These are phyloP conservation scores for Microbotryum scabiosae DNA, from an alignment of 1,284 basidiomycete species.

Conservation along the genomic window DNA sequence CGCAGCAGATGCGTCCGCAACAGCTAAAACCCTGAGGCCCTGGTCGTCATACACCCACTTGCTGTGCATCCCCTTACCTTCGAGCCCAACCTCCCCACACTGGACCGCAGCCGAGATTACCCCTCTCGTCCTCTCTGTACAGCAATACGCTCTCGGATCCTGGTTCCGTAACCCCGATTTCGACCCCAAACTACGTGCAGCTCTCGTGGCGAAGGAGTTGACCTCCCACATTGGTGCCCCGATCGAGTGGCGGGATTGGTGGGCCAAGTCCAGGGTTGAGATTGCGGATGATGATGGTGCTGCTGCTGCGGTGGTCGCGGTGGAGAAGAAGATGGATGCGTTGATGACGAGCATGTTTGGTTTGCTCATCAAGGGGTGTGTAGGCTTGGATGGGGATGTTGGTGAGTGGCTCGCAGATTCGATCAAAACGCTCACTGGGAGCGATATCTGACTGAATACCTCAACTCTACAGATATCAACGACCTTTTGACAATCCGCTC, in stretches of 20 bases:
- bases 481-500: constrained; percentile 10
- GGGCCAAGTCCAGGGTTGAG: background rate
- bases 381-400: background rate
- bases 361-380: constrained; percentile 16
- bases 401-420: background rate
- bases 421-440: too few species aligned
- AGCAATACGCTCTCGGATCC: constrained; percentile 21
- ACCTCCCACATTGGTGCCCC: background rate
- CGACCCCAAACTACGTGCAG: too few species aligned
- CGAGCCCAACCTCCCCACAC: background rate
- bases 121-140: constrained; percentile 20
- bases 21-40: too few species aligned
- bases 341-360: constrained; percentile 20
- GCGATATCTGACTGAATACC: too few species aligned
- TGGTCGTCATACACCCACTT: background rate
- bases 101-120: constrained; percentile 9
- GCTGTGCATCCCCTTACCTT: constrained; percentile 15
- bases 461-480: constrained; percentile 1
- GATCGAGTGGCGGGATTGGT: constrained; percentile 10
- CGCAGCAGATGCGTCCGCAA: too few species aligned
- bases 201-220: too few species aligned
- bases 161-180: constrained; percentile 9
- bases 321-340: constrained; percentile 9
- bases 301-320: background rate
- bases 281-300: background rate